Evolutionary conservation across 2,329 filamentous ascomycete species (phyloP).

Genomic region (Fusarium nygamai): DNA sequence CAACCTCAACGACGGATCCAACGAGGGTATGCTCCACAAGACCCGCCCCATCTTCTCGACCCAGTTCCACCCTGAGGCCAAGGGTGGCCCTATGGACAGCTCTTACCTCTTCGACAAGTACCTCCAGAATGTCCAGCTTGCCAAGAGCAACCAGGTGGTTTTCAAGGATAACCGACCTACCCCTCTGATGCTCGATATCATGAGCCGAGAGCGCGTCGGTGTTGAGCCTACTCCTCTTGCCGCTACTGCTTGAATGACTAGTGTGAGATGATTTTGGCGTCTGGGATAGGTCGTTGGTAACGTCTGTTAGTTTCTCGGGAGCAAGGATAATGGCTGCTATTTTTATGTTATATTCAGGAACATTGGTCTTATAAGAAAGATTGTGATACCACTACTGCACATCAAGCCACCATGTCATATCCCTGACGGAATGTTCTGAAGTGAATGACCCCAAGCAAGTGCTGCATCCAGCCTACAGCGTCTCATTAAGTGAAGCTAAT

Average conservation of each 20-base stretch:
- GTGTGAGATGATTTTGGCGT: constrained; percentile 28
- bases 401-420: neutral
- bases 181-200: constrained; percentile 87
- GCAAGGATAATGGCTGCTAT: constrained; percentile 16
- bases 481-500: neutral
- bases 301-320: constrained; percentile 17
- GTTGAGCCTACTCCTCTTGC: constrained; percentile 74
- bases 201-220: constrained; percentile 94
- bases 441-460: neutral
- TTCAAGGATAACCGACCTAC: constrained; percentile 89
- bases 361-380: neutral
- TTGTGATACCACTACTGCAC: neutral
- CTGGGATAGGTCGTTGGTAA: constrained; percentile 24
- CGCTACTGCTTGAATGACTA: constrained; percentile 52
- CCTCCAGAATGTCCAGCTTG: constrained; percentile 85
- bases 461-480: neutral
- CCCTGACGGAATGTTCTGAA: neutral
- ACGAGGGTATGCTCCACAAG: constrained; percentile 97
- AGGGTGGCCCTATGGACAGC: constrained; percentile 95
- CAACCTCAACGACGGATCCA: constrained; percentile 97
- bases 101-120: constrained; percentile 98
- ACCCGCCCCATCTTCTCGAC: constrained; percentile 97
- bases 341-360: constrained; percentile 5
- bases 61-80: constrained; percentile 98
- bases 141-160: constrained; percentile 83